Evolutionary conservation across 2,329 filamentous ascomycete species (phyloP).

Genomic region (Cladosporium sp.): DNA sequence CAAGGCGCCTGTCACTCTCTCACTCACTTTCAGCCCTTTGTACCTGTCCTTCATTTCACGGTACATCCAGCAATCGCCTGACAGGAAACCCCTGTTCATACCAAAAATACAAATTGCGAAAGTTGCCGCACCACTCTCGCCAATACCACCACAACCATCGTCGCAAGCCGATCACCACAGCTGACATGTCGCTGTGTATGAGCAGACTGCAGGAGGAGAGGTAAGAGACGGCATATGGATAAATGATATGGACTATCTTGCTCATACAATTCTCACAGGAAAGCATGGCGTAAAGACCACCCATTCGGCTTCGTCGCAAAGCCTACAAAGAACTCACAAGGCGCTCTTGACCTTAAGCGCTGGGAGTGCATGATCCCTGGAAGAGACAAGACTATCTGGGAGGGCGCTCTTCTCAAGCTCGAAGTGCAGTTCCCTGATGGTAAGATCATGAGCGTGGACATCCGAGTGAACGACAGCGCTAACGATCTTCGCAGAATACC

Average conservation of each 20-base stretch:
- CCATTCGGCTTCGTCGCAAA: conserved; percentile 97
- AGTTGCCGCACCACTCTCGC: background rate
- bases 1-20: background rate
- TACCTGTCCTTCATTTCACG: background rate
- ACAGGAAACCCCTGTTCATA: background rate
- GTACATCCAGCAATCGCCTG: background rate
- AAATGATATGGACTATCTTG: background rate
- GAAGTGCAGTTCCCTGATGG: conserved; percentile 91
- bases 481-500: conserved; percentile 70
- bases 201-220: conserved; percentile 87
- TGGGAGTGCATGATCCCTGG: conserved; percentile 98
- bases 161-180: conserved; percentile 19
- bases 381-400: conserved; percentile 96
- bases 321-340: conserved; percentile 75
- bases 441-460: conserved; percentile 49
- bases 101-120: background rate
- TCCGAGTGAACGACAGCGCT: background rate
- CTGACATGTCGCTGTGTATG: conserved; percentile 78
- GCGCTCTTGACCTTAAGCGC: conserved; percentile 85
- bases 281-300: conserved; percentile 95
- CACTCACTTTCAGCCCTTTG: background rate
- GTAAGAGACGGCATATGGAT: conserved; percentile 51
- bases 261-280: conserved; percentile 56
- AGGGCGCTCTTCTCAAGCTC: conserved; percentile 95
- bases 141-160: conserved; percentile 1